Evolutionary conservation across 2,329 filamentous ascomycete genomes (phyloP).

Genomic region (Conoideocrella luteorostrata): DNA sequence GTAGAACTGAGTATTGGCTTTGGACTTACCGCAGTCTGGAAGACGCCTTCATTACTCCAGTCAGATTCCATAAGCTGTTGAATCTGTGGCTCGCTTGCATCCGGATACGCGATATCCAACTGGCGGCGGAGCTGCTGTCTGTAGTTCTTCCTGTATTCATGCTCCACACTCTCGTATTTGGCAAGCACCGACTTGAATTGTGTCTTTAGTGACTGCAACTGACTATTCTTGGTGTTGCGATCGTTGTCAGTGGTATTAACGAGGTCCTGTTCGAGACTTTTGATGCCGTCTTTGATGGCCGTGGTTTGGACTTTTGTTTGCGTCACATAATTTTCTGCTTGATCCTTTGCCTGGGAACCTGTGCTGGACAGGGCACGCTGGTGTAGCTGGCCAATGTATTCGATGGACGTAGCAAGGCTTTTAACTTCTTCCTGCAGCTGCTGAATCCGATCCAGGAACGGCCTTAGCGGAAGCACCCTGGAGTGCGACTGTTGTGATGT

Average conservation of each 20-base stretch:
- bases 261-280: constrained; percentile 65
- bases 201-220: constrained; percentile 62
- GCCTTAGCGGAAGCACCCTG: constrained; percentile 47
- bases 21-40: constrained; percentile 75
- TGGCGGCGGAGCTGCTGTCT: constrained; percentile 74
- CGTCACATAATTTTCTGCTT: constrained; percentile 61
- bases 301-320: constrained; percentile 67
- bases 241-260: constrained; percentile 52
- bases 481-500: constrained; percentile 14
- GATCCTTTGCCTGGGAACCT: constrained; percentile 47
- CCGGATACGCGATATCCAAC: constrained; percentile 75
- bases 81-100: constrained; percentile 69
- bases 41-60: constrained; percentile 74
- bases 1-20: background rate
- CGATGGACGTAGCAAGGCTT: constrained; percentile 58
- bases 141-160: constrained; percentile 63
- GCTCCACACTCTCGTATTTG: constrained; percentile 65
- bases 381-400: constrained; percentile 62
- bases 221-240: constrained; percentile 61
- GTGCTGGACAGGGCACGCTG: constrained; percentile 64
- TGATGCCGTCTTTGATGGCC: constrained; percentile 74
- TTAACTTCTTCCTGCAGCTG: constrained; percentile 62
- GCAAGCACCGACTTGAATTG: constrained; percentile 67
- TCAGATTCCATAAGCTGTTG: constrained; percentile 61
- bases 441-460: constrained; percentile 63